Evolutionary conservation across 495 filamentous ascomycete genomes (phyloP).

Genomic region (Xylaria flabelliformis): DNA sequence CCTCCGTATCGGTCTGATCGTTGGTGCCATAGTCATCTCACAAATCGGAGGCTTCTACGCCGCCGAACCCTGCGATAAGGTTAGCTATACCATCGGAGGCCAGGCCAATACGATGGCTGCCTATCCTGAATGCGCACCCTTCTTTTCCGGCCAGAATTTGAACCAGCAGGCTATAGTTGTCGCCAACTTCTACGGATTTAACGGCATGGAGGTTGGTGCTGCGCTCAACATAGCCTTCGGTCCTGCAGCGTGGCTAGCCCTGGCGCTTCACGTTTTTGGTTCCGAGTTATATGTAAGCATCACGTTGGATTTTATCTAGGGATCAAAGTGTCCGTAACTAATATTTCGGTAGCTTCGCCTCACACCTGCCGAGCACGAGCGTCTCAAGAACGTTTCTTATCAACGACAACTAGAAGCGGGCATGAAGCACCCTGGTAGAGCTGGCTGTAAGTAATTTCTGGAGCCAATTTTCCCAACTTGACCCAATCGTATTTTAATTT

Average conservation of each 20-base stretch:
- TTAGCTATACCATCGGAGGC: slow-evolving; percentile 42
- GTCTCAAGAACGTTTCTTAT: slow-evolving; percentile 57
- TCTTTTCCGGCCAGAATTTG: slow-evolving; percentile 35
- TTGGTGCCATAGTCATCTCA: slow-evolving; percentile 44
- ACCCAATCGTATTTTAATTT: background rate
- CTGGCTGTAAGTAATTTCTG: slow-evolving; percentile 37
- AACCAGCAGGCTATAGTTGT: slow-evolving; percentile 40
- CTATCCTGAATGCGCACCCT: slow-evolving; percentile 50
- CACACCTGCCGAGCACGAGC: slow-evolving; percentile 56
- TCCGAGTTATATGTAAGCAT: slow-evolving; percentile 56
- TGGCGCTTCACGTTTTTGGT: slow-evolving; percentile 51
- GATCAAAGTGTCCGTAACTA: background rate
- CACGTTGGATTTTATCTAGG: background rate
- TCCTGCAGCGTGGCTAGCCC: slow-evolving; percentile 51
- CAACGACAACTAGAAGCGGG: slow-evolving; percentile 59
- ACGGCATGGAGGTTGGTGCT: slow-evolving; percentile 43
- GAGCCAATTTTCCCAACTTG: background rate
- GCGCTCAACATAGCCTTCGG: slow-evolving; percentile 51
- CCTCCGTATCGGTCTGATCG: slow-evolving; percentile 49
- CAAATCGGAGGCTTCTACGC: slow-evolving; percentile 41
- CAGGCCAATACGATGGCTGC: slow-evolving; percentile 30
- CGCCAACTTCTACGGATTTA: slow-evolving; percentile 37
- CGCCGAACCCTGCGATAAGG: slow-evolving; percentile 50
- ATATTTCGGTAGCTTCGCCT: slow-evolving; percentile 44
- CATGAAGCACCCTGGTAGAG: slow-evolving; percentile 52